These are phyloP conservation scores for Citrus inodora DNA, from an alignment of 345 rosid genomes.

Conservation along the genomic window DNA sequence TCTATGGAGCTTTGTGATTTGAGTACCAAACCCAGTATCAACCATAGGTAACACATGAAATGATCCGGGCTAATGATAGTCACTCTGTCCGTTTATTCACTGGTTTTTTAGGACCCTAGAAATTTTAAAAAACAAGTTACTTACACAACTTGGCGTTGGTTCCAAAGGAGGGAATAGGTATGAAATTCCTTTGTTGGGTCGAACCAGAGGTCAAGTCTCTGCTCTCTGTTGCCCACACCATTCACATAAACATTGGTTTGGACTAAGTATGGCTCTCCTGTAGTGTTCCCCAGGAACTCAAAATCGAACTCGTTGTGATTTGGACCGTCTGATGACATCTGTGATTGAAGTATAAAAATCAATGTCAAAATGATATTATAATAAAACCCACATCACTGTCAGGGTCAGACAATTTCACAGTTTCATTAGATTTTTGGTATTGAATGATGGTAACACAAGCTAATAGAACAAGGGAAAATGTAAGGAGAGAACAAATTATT, in stretches of 20 bases:
- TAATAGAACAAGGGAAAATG: background rate
- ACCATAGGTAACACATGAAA: background rate
- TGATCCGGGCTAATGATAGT: background rate
- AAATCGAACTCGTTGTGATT: constrained; percentile 92
- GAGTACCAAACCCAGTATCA: background rate
- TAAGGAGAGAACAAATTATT: background rate
- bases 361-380: background rate
- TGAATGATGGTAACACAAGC: background rate
- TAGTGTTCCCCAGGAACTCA: constrained; percentile 89
- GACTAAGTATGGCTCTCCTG: constrained; percentile 87
- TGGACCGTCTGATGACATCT: constrained; percentile 99
- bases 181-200: constrained; percentile 94
- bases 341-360: background rate
- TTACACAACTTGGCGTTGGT: constrained; percentile 81
- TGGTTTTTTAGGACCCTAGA: background rate
- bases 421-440: background rate
- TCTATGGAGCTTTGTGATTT: background rate
- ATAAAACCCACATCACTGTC: background rate
- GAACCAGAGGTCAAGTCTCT: constrained; percentile 89
- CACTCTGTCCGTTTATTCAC: background rate
- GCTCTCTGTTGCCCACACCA: constrained; percentile 95
- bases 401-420: background rate
- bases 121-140: constrained; percentile 7
- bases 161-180: constrained; percentile 82
- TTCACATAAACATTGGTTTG: constrained; percentile 91